Base-by-base conservation (phyloP, 257 asterid species). In the Parsonsia alboflavescens region DNA sequence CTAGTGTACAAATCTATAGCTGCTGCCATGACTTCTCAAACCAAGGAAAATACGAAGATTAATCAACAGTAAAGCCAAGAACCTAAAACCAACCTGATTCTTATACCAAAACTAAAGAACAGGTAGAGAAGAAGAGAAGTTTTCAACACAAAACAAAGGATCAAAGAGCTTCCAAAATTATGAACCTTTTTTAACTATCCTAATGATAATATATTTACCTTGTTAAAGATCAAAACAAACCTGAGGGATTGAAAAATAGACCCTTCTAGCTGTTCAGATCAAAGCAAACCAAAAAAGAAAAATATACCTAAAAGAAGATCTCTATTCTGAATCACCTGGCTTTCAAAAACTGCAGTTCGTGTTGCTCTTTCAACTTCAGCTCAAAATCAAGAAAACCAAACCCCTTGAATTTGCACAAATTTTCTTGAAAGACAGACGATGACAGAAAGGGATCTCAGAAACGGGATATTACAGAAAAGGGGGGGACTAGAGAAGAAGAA, bases 311-410 rank as follows among this genome's bases (percentile, higher is more conserved):
- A 72, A 68, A 19, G 57, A 49, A 68, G 90, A 91, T 86, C 97
- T 58, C 97, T 86, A 64, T 87, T 90, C 97, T 89, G 97, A 88
- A 92, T 77, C 96, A 87, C 95, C 93, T 87, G 95, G 89, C 95
- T 90, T 90, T 86, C 97, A 82, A 84, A 86, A 82, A 78, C 74
- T 70, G 69, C 80, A 84, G 85, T 57, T 78, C 80, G 82, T 15
- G 71, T n/a, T n/a, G 69, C 22, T 82, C 17, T 62, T 4, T 28
- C 58, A 46, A 49, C 28, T 33, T 53, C 76, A 62, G 72, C 75
- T 69, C 73, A 57, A 84, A 72, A 75, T 70, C 70, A 83, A 85
- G 67, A 76, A 84, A 81, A 81, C 70, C 88, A 78, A 79, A 81
- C 88, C 89, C 89, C 88, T 72, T 72, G 74, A 84, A 61, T 57